Conservation (phyloP, 495 filamentous ascomycete genomes). For the Penicillium simplicissimum region DNA sequence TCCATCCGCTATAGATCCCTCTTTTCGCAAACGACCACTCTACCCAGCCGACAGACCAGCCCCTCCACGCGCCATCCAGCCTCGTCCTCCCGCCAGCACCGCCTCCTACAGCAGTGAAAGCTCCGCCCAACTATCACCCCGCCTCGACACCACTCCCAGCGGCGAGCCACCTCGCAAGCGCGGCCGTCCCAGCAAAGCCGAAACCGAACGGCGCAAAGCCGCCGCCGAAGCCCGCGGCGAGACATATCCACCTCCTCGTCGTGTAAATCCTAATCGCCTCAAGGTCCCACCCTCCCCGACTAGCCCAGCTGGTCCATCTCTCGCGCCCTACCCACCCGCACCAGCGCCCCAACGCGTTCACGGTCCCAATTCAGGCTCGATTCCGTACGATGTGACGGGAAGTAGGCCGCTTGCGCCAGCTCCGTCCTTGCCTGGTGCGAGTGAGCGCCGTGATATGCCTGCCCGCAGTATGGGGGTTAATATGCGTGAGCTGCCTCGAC, state of each 20-base stretch:
- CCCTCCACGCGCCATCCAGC: slow-evolving; percentile 44
- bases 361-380: slow-evolving; percentile 4
- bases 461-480: slow-evolving; percentile 25
- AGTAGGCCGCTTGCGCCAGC: slow-evolving; percentile 12
- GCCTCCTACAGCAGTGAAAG: slow-evolving; percentile 44
- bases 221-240: slow-evolving; percentile 55
- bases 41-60: slow-evolving; percentile 38
- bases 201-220: slow-evolving; percentile 51
- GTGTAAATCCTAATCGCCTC: slow-evolving; percentile 30
- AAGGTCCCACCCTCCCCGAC: slow-evolving; percentile 38
- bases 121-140: slow-evolving; percentile 42
- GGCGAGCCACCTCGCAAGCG: slow-evolving; percentile 57
- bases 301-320: slow-evolving; percentile 26
- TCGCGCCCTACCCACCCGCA: slow-evolving; percentile 1
- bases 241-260: slow-evolving; percentile 46
- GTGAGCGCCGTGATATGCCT: slow-evolving; percentile 27
- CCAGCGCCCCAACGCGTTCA: slow-evolving; percentile 14
- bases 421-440: slow-evolving; percentile 6
- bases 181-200: slow-evolving; percentile 59
- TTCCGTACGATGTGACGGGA: slow-evolving; percentile 16
- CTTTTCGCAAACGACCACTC: slow-evolving; percentile 39
- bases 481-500: slow-evolving; percentile 39
- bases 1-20: slow-evolving; percentile 28
- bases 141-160: slow-evolving; percentile 24
- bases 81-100: slow-evolving; percentile 39